Percentiles rank a stretch among this genome's conserved stretches.
Conservation (phyloP, 805 yeast genomes). For the Candida argentea region DNA sequence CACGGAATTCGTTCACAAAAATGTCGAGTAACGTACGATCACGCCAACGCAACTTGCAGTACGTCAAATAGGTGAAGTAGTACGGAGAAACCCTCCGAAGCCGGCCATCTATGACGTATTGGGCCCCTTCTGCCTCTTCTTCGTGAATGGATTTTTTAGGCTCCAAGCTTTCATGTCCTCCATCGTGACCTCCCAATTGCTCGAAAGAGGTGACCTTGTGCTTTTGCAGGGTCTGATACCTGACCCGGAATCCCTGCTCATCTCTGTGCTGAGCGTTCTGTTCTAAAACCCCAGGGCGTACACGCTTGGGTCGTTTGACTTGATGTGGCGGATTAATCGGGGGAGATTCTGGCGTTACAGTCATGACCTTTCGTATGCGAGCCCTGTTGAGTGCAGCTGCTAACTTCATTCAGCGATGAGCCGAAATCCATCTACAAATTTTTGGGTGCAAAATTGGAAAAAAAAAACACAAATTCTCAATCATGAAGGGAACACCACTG, state of each 20-base stretch:
- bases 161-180: slow-evolving; percentile 9
- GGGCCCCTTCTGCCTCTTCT: slow-evolving; percentile 50
- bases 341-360: background rate
- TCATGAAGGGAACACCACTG: too few relatives aligned
- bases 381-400: too few relatives aligned
- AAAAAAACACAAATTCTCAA: too few relatives aligned
- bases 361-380: too few relatives aligned
- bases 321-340: too few relatives aligned
- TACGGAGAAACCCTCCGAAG: slow-evolving; percentile 76
- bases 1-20: slow-evolving; percentile 77
- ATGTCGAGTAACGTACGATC: slow-evolving; percentile 73
- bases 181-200: slow-evolving; percentile 24
- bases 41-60: slow-evolving; percentile 88
- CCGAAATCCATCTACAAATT: too few relatives aligned
- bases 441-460: too few relatives aligned
- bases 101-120: slow-evolving; percentile 46
- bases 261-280: slow-evolving; percentile 26
- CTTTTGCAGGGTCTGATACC: slow-evolving; percentile 35
- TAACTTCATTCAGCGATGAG: too few relatives aligned
- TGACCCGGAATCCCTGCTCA: slow-evolving; percentile 37
- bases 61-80: slow-evolving; percentile 80
- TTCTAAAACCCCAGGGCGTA: slow-evolving; percentile 1
- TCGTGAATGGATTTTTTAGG: slow-evolving; percentile 33
- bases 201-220: slow-evolving; percentile 30
- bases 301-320: background rate